Percentiles rank a stretch among this genome's conserved stretches.
Evolutionary conservation across 1,284 basidiomycete genomes (phyloP).

Genomic region (Cutaneotrichosporon curvatum): DNA sequence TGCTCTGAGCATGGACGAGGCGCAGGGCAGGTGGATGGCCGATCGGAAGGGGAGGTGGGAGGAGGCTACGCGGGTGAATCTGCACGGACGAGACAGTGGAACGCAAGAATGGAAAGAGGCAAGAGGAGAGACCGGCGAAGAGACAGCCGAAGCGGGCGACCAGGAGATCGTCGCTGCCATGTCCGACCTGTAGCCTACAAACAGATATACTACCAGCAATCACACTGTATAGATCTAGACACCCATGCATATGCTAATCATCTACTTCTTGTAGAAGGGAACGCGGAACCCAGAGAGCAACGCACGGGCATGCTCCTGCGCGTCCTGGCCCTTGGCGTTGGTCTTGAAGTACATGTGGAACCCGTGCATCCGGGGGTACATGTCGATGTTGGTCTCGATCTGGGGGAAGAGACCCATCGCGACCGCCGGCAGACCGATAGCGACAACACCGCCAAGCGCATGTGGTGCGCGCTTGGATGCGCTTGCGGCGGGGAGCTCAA

Average conservation of each 20-base stretch:
- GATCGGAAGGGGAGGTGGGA: slow-evolving; percentile 27
- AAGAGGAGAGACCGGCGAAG: slow-evolving; percentile 36
- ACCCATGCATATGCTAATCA: slow-evolving; percentile 4
- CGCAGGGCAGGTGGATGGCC: slow-evolving; percentile 33
- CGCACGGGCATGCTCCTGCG: slow-evolving; percentile 75
- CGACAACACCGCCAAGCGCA: slow-evolving; percentile 77
- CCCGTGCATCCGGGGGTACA: slow-evolving; percentile 74
- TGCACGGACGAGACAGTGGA: slow-evolving; percentile 44
- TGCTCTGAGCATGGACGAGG: slow-evolving; percentile 34
- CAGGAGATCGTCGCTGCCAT: no score
- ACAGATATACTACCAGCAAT: no score
- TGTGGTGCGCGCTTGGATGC: slow-evolving; percentile 54
- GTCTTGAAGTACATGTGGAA: slow-evolving; percentile 90
- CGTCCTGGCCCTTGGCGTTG: slow-evolving; percentile 70
- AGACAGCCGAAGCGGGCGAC: slow-evolving; percentile 5
- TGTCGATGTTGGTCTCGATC: slow-evolving; percentile 83
- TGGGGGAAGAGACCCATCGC: slow-evolving; percentile 91
- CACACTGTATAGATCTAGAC: not conserved
- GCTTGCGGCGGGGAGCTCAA: slow-evolving; percentile 64
- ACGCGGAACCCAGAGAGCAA: slow-evolving; percentile 83
- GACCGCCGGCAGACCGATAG: slow-evolving; percentile 73
- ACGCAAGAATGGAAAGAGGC: slow-evolving; percentile 46
- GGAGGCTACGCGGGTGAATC: slow-evolving; percentile 27
- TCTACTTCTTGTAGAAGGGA: slow-evolving; percentile 56
- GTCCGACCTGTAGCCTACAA: no score